These are phyloP conservation scores for Geosmithia flava DNA, from an alignment of 2,329 filamentous ascomycete genomes.

Conservation along the genomic window DNA sequence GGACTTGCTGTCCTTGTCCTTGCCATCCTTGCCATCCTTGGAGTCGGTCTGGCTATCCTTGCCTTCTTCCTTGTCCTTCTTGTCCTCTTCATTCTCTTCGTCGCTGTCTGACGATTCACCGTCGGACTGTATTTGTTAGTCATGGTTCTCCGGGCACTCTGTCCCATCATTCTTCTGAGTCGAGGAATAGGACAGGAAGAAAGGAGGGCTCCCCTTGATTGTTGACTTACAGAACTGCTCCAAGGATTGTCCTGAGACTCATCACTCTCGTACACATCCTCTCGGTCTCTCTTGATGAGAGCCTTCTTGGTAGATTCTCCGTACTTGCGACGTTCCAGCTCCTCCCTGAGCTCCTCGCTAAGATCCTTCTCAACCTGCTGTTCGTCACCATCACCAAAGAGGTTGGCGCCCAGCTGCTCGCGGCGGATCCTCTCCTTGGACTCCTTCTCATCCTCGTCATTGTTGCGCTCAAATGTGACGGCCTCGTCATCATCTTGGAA, in stretches of 20 bases:
- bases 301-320: conserved; percentile 72
- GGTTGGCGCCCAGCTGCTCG: conserved; percentile 76
- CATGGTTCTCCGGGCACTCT: background rate
- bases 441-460: conserved; percentile 70
- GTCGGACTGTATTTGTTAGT: conserved; percentile 4
- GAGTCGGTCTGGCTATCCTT: conserved; percentile 47
- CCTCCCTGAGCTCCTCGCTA: conserved; percentile 55
- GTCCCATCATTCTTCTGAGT: background rate
- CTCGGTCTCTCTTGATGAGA: conserved; percentile 73
- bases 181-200: no score
- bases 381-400: conserved; percentile 63
- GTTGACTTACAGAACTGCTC: conserved; percentile 21
- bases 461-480: conserved; percentile 58
- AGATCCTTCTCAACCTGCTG: conserved; percentile 62
- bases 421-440: conserved; percentile 61
- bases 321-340: conserved; percentile 54
- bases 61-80: conserved; percentile 39
- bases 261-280: conserved; percentile 74
- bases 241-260: conserved; percentile 30
- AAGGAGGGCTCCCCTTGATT: background rate
- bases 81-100: conserved; percentile 19
- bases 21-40: conserved; percentile 34
- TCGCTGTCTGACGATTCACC: conserved; percentile 23
- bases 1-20: conserved; percentile 34
- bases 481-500: conserved; percentile 87